These are phyloP conservation scores for Elsinoe australis DNA, from an alignment of 2,329 filamentous ascomycete species.

Conservation along the genomic window DNA sequence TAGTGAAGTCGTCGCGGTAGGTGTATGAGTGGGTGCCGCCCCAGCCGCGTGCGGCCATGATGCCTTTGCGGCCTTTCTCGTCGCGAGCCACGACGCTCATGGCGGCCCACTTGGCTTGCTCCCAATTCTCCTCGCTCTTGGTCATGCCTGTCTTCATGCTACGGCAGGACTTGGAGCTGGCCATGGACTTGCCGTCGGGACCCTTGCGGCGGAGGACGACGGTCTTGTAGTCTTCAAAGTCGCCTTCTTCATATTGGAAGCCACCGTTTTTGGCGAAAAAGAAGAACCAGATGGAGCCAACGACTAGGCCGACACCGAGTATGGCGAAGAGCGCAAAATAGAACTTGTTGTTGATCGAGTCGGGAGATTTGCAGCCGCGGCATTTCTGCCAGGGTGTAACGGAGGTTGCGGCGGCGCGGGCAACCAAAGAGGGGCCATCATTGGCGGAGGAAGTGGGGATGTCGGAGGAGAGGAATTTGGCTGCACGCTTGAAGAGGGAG, in stretches of 20 bases:
- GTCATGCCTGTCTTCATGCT: conserved; percentile 65
- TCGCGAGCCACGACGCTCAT: conserved; percentile 38
- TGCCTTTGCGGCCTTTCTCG: conserved; percentile 37
- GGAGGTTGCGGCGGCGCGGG: conserved; percentile 12
- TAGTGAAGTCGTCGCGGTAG: conserved; percentile 37
- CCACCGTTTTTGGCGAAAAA: conserved; percentile 97
- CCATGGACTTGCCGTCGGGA: conserved; percentile 75
- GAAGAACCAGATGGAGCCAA: conserved; percentile 89
- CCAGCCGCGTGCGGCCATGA: conserved; percentile 33
- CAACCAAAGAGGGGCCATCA: conserved; percentile 5
- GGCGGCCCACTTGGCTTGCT: conserved; percentile 27
- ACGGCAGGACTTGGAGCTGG: conserved; percentile 62
- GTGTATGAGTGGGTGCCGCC: conserved; percentile 37
- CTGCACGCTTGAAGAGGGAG: not conserved
- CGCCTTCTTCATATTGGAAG: conserved; percentile 73
- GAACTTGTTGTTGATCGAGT: conserved; percentile 44
- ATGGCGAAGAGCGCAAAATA: conserved; percentile 82
- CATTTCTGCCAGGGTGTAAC: conserved; percentile 18
- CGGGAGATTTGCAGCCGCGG: conserved; percentile 24
- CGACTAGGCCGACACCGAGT: conserved; percentile 67
- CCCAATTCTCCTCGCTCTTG: conserved; percentile 18
- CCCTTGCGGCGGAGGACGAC: conserved; percentile 84
- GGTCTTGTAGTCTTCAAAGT: conserved; percentile 98
- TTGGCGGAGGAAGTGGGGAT: not conserved
- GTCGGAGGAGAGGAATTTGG: conserved; percentile 1